Evolutionary conservation across 805 yeast genomes (phyloP), one percentile per base, ranked within the genome.

Genomic region (Suhomyces prunicola): DNA sequence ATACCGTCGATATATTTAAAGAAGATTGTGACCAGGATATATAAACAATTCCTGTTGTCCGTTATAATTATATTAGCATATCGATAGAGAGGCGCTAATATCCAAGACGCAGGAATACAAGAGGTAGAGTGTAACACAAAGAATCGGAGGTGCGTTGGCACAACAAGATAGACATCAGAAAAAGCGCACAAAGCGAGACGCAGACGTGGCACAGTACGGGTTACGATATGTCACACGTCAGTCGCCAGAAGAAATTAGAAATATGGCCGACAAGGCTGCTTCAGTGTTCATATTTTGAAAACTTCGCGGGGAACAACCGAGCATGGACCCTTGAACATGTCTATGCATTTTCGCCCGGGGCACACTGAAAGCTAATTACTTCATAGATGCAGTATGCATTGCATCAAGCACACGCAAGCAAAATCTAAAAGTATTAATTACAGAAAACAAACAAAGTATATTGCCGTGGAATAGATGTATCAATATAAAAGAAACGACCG

Each of bases 41-140:
- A 47, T 47, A 47, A 47, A 35, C 44, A 47, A 47, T 35, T 35
- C 24, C 24, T 31, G 49, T 36, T 47, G 49, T 46, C 42, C 44
- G 44, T 15, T 35, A 35, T 23, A 35, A 36, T 29, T 33, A n/a
- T 47, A 47, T 24, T 46, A 26, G 49, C 35, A 29, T 46, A 46
- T 46, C 31, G 42, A 46, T 46, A 46, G 49, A 35, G 48, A 35
- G 49, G 49, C 49, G 49, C 42, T 46, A 35, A 24, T 40, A 46
- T 13, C 17, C 24, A 23, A 46, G 49, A 35, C 49, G 48, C 48
- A 45, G 40, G 29, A 17, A 45, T 19, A 45, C 48, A 45, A 45
- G 29, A 29, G 40, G 5, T 40, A 5, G 47, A 27, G 33, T 24
- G 48, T 15, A 31, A 45, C 23, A 45, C 48, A 45, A 45, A 45